Percentiles rank a stretch among this genome's conserved stretches.
These are phyloP conservation scores for Starmerella gropengiesseri DNA, from an alignment of 805 yeast genomes.

Conservation along the genomic window DNA sequence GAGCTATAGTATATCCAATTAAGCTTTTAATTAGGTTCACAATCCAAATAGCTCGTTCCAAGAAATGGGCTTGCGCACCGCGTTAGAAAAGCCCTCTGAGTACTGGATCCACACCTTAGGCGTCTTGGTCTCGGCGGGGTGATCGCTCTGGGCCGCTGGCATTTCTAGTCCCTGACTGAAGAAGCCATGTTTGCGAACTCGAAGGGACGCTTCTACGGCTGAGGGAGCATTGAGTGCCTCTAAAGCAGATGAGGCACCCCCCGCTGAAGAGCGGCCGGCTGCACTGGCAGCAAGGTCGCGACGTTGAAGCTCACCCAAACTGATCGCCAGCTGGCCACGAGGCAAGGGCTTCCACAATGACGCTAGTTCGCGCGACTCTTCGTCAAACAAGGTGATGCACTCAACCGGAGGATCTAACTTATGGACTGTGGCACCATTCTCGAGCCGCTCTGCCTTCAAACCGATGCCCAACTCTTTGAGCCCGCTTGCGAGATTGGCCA, in stretches of 20 bases:
- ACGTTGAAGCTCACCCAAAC: constrained; percentile 3
- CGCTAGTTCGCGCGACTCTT: constrained; percentile 1
- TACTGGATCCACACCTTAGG: constrained; percentile 68
- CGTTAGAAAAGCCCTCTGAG: constrained; percentile 85
- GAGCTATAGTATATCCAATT: no score
- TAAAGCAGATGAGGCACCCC: no score
- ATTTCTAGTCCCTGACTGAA: constrained; percentile 16
- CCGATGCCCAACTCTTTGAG: constrained; percentile 24
- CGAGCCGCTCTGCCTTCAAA: constrained; percentile 25
- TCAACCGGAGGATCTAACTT: constrained; percentile 32
- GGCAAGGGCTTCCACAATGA: constrained; percentile 12
- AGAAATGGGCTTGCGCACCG: constrained; percentile 70
- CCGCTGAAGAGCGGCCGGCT: neutral
- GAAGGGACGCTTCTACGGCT: neutral
- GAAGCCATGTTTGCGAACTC: constrained; percentile 15
- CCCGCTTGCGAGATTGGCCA: constrained; percentile 20
- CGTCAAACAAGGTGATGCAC: constrained; percentile 20
- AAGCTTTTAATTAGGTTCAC: neutral
- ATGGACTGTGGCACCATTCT: constrained; percentile 25
- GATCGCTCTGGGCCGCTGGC: constrained; percentile 9
- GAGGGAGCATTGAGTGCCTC: neutral
- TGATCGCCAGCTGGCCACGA: constrained; percentile 11
- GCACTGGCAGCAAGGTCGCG: neutral
- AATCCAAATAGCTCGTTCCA: constrained; percentile 47
- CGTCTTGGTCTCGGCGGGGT: constrained; percentile 1